Evolutionary conservation across 208 protist species (phyloP).

Genomic region (Leptomonas pyrrhocoris): DNA sequence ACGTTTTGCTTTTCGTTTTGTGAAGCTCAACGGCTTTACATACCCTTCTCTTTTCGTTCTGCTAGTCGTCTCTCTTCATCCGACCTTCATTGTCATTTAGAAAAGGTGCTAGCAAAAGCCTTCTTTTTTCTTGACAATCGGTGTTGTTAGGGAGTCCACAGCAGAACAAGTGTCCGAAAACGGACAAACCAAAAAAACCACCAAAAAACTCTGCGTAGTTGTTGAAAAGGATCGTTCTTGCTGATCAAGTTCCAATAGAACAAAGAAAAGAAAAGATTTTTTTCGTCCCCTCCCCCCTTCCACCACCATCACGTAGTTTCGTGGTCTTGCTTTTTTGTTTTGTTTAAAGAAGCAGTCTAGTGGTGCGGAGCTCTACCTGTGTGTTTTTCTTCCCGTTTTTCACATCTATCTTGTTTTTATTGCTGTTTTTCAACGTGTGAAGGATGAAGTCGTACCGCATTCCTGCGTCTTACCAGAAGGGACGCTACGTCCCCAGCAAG

Average conservation of each 20-base stretch:
- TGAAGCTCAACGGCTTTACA: background rate
- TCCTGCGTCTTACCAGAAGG: conserved; percentile 48
- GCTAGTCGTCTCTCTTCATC: conserved; percentile 7
- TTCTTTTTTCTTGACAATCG: too few species aligned
- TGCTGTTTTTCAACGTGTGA: background rate
- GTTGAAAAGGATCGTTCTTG: too few species aligned
- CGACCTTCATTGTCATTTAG: background rate
- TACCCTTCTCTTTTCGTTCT: background rate
- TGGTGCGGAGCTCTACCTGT: too few species aligned
- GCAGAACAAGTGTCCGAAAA: background rate
- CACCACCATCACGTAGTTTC: too few species aligned
- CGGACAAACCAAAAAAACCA: background rate
- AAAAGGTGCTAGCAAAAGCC: background rate
- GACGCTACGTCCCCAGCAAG: conserved; percentile 69
- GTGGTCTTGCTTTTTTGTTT: too few species aligned
- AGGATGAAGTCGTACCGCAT: conserved; percentile 55
- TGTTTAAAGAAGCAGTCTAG: too few species aligned
- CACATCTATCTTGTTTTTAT: background rate
- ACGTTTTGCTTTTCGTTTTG: conserved; percentile 5
- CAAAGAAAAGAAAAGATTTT: too few species aligned
- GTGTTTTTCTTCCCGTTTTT: background rate
- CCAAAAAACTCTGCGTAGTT: too few species aligned
- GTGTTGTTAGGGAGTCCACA: background rate
- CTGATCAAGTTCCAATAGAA: too few species aligned
- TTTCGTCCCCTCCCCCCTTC: too few species aligned